Percentiles rank a stretch among this genome's conserved stretches.
phyloP scores from a whole-genome alignment of 1,139 yeast species.

The Candida freyschussii region DNA sequence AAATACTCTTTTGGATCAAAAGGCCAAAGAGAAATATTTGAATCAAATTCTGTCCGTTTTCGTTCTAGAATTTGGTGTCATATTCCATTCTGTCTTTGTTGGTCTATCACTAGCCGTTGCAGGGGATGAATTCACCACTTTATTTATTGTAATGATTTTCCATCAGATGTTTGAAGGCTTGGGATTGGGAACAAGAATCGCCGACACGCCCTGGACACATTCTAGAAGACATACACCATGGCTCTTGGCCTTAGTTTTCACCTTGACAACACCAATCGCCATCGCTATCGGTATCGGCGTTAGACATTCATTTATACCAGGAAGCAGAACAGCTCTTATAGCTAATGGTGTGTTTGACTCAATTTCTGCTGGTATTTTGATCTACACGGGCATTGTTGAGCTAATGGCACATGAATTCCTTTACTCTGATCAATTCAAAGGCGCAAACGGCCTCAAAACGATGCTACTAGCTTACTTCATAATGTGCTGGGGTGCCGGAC shows the following conservation, averaged over 20 bases:
- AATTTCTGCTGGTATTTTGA: slow-evolving; percentile 76
- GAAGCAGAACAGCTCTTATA: slow-evolving; percentile 59
- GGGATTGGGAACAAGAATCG: slow-evolving; percentile 84
- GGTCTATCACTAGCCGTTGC: slow-evolving; percentile 74
- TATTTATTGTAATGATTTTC: slow-evolving; percentile 78
- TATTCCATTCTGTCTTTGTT: slow-evolving; percentile 77
- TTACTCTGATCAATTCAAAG: slow-evolving; percentile 57
- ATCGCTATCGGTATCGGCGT: slow-evolving; percentile 87
- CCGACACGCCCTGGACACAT: slow-evolving; percentile 58
- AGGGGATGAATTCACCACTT: slow-evolving; percentile 68
- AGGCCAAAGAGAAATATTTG: slow-evolving; percentile 15
- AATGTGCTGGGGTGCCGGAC: slow-evolving; percentile 70
- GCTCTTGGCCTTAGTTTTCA: slow-evolving; percentile 53
- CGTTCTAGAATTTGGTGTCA: slow-evolving; percentile 72
- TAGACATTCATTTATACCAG: slow-evolving; percentile 60
- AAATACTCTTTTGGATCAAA: slow-evolving; percentile 6
- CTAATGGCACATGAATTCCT: slow-evolving; percentile 81
- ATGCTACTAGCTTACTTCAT: slow-evolving; percentile 31
- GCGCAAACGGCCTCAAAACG: slow-evolving; percentile 26
- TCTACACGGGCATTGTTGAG: slow-evolving; percentile 84
- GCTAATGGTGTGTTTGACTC: slow-evolving; percentile 80
- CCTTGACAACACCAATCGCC: slow-evolving; percentile 77
- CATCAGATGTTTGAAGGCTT: slow-evolving; percentile 93
- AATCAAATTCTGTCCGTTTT: slow-evolving; percentile 48
- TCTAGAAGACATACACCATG: slow-evolving; percentile 50